Conservation (phyloP, 1,139 yeast species). For the Debaryomyces subglobosus region DNA sequence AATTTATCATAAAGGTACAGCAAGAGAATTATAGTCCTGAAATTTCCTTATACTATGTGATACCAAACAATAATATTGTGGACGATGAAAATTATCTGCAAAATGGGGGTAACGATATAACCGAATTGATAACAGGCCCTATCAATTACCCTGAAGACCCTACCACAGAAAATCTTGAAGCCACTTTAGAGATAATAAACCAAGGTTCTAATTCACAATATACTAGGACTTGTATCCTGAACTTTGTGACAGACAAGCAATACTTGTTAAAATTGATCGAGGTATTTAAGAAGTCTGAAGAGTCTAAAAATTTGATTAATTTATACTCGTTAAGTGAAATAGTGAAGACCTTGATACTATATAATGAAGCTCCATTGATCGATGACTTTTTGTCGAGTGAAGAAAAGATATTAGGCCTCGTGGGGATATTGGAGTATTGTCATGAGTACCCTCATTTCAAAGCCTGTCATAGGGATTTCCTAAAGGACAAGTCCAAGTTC, state of each 20-base stretch:
- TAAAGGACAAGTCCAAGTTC: slow-evolving; percentile 60
- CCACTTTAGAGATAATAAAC: slow-evolving; percentile 53
- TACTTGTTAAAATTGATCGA: slow-evolving; percentile 57
- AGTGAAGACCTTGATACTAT: slow-evolving; percentile 65
- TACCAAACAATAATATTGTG: slow-evolving; percentile 41
- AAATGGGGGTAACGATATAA: slow-evolving; percentile 45
- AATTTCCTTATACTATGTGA: slow-evolving; percentile 74
- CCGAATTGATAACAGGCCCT: slow-evolving; percentile 83
- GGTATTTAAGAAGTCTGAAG: slow-evolving; percentile 61
- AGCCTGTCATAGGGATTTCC: slow-evolving; percentile 74
- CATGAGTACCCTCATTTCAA: slow-evolving; percentile 79
- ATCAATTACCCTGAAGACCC: slow-evolving; percentile 68
- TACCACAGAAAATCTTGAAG: slow-evolving; percentile 46
- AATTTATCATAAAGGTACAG: slow-evolving; percentile 73
- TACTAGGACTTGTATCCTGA: slow-evolving; percentile 55
- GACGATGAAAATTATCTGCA: slow-evolving; percentile 26
- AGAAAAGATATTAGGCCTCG: slow-evolving; percentile 59
- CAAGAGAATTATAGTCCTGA: slow-evolving; percentile 60
- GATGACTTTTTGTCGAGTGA: slow-evolving; percentile 67
- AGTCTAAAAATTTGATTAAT: slow-evolving; percentile 47
- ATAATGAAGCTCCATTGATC: slow-evolving; percentile 69
- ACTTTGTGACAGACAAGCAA: slow-evolving; percentile 49
- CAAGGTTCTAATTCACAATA: slow-evolving; percentile 62
- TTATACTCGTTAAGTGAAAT: slow-evolving; percentile 73
- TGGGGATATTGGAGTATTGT: slow-evolving; percentile 91